These are phyloP conservation scores for Mycena venus DNA, from an alignment of 768 basidiomycete species.

Conservation along the genomic window DNA sequence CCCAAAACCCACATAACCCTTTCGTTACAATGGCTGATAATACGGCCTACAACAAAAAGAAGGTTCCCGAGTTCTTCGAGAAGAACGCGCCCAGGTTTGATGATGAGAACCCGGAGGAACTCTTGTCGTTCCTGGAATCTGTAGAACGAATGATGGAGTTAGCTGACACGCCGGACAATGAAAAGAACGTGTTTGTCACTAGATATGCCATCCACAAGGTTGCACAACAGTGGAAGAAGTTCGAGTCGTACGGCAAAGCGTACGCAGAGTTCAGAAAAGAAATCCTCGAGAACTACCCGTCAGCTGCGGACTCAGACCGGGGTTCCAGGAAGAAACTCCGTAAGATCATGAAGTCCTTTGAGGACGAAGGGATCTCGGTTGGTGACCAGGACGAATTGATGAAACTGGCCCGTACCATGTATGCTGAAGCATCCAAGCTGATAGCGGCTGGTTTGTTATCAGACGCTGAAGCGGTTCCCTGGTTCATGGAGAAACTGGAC, in stretches of 20 bases:
- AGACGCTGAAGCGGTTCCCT: not conserved
- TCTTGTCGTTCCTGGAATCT: no score
- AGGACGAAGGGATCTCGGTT: not conserved
- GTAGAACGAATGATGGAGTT: no score
- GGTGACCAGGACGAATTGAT: not conserved
- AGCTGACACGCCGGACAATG: no score
- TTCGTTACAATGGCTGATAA: no score
- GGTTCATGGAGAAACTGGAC: not conserved
- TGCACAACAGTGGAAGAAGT: no score
- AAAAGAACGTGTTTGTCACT: no score
- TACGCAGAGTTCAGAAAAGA: slow-evolving; percentile 10
- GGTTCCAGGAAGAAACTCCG: not conserved
- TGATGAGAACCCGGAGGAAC: no score
- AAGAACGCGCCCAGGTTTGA: no score
- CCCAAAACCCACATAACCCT: no score
- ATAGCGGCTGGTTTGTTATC: not conserved
- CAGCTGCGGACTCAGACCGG: not conserved
- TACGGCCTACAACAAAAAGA: no score
- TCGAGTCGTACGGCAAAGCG: not conserved
- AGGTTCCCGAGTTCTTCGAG: no score
- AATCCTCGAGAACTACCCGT: slow-evolving; percentile 6
- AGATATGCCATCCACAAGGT: no score
- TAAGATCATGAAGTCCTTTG: not conserved
- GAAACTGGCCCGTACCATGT: not conserved
- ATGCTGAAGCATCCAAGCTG: not conserved